phyloP scores from a whole-genome alignment of 129 eudicot genomes.

The Lactuca saligna region DNA sequence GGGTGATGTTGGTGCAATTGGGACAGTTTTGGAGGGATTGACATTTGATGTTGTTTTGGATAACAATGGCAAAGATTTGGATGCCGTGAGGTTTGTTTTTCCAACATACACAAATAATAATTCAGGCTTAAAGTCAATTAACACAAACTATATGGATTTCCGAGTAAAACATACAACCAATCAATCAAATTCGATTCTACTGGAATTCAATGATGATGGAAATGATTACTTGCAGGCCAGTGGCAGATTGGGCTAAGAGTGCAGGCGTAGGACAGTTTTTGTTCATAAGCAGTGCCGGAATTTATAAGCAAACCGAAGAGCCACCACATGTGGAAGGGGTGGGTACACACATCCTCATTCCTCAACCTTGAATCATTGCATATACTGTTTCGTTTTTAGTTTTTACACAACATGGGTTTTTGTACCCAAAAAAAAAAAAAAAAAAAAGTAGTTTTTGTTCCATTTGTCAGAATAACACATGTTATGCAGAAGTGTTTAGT shows the following conservation, averaged over 20 bases:
- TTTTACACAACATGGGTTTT: background rate
- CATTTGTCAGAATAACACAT: background rate
- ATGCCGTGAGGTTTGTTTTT: constrained; percentile 67
- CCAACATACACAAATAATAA: background rate
- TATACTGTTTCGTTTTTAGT: background rate
- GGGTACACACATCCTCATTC: constrained; percentile 47
- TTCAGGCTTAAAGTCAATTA: background rate
- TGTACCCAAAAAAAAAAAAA: background rate
- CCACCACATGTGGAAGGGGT: constrained; percentile 99
- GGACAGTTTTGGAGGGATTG: constrained; percentile 75
- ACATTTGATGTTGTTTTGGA: constrained; percentile 87
- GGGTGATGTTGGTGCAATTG: constrained; percentile 86
- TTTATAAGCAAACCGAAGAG: constrained; percentile 89
- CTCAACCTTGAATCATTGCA: background rate
- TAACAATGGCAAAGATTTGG: constrained; percentile 98
- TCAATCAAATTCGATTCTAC: too few relatives aligned
- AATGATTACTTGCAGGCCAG: constrained; percentile 54
- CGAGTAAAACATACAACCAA: background rate
- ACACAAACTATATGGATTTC: background rate
- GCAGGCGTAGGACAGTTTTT: constrained; percentile 70
- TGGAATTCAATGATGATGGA: too few relatives aligned
- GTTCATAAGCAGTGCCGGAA: constrained; percentile 97
- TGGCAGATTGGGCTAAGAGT: constrained; percentile 95
- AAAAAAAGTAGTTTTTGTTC: background rate
- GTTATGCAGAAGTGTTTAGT: background rate